These are phyloP conservation scores for Leavenworthia alabamica DNA, from an alignment of 345 rosid genomes.

Conservation along the genomic window DNA sequence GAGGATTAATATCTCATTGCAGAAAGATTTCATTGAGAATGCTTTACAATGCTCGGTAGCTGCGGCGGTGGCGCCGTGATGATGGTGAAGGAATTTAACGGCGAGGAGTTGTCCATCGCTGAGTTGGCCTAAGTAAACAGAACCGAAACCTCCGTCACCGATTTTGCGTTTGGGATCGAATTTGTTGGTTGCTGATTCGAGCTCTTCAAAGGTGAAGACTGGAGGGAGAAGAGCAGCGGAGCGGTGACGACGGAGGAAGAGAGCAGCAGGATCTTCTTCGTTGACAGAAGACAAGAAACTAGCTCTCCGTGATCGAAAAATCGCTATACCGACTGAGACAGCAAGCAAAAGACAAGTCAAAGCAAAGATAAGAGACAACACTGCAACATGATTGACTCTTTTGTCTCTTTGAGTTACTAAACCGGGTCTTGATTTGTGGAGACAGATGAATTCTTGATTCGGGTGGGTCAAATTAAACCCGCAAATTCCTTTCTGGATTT, in stretches of 20 bases:
- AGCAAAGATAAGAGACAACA: constrained; percentile 46
- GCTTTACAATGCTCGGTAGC: constrained; percentile 40
- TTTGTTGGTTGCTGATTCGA: constrained; percentile 60
- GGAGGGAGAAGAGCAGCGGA: constrained; percentile 73
- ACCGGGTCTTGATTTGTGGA: constrained; percentile 31
- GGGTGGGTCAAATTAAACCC: constrained; percentile 73
- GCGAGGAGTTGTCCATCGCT: constrained; percentile 66
- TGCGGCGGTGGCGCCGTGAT: constrained; percentile 39
- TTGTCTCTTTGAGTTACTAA: constrained; percentile 25
- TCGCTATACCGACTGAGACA: constrained; percentile 35
- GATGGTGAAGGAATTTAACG: constrained; percentile 76
- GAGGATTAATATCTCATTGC: constrained; percentile 83
- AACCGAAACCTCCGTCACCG: constrained; percentile 93
- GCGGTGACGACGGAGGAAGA: constrained; percentile 75
- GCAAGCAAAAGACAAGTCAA: constrained; percentile 49
- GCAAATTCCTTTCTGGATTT: constrained; percentile 47
- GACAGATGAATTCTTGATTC: constrained; percentile 46
- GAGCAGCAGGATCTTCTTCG: constrained; percentile 72
- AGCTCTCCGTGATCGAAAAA: constrained; percentile 49
- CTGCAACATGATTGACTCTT: constrained; percentile 35
- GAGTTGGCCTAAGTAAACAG: constrained; percentile 72
- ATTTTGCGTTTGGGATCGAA: constrained; percentile 80
- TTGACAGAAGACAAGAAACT: constrained; percentile 31
- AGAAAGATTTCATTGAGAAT: constrained; percentile 64
- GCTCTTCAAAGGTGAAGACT: constrained; percentile 86